These are phyloP conservation scores for Komagataella pastoris DNA, from an alignment of 805 yeast species.

Conservation along the genomic window DNA sequence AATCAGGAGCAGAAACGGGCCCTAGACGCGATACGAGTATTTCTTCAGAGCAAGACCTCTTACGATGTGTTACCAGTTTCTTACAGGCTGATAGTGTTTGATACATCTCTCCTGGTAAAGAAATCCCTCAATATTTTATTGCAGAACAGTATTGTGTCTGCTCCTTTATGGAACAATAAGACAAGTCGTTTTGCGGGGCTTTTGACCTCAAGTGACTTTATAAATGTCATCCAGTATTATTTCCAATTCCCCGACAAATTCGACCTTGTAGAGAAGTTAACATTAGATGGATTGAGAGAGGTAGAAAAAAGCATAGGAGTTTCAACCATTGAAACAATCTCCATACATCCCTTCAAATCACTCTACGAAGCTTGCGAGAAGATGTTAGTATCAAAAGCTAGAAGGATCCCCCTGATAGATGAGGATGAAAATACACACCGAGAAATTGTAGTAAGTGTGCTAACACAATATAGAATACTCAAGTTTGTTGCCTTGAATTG, in stretches of 20 bases:
- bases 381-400: conserved; percentile 79
- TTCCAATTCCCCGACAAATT: conserved; percentile 80
- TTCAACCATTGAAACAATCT: conserved; percentile 70
- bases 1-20: conserved; percentile 60
- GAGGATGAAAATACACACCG: conserved; percentile 85
- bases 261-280: conserved; percentile 75
- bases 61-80: conserved; percentile 96
- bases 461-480: conserved; percentile 91
- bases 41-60: conserved; percentile 81
- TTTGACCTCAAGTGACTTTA: conserved; percentile 82
- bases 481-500: conserved; percentile 94
- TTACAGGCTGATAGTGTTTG: conserved; percentile 84
- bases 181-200: conserved; percentile 89
- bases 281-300: conserved; percentile 73
- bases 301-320: conserved; percentile 84
- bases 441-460: conserved; percentile 88
- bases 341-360: conserved; percentile 83
- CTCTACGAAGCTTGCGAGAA: conserved; percentile 86
- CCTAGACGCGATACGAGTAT: conserved; percentile 68
- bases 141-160: conserved; percentile 90
- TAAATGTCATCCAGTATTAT: conserved; percentile 90
- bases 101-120: conserved; percentile 80
- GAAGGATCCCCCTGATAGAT: conserved; percentile 91
- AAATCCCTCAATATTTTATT: conserved; percentile 80
- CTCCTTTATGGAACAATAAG: conserved; percentile 92